Evolutionary conservation across 257 asterid species (phyloP), one percentile per base, ranked within the genome.

Genomic region (Apocynum venetum): DNA sequence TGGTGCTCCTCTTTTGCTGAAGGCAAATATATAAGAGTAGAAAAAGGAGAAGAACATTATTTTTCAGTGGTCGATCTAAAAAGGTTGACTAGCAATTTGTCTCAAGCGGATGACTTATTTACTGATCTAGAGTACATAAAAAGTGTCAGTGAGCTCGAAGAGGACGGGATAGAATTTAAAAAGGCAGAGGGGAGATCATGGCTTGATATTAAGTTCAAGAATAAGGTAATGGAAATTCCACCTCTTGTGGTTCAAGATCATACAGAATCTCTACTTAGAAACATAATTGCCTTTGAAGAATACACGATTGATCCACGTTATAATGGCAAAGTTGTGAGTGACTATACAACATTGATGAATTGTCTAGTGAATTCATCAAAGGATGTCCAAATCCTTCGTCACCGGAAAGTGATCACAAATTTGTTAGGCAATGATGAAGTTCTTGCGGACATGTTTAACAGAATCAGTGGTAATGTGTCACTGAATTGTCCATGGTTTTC

Each of bases 381-480:
- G 9, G 77, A 73, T 20, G 77, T 73, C 17, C 13, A 8, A 55
- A 51, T 11, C 0, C 49, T 53, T 55, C 47, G 49, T 4, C 49
- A 67, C 4, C 3, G 13, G 12, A 75, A 78, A 36, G 79, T 84
- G 13, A 19, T 81, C 53, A 4, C 0, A 0, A 76, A 59, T 8
- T 17, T 31, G 8, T 36, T 76, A 11, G 82, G 80, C 0, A 72
- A 79, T 10, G 77, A 81, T 47, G 71, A 68, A 49, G 74, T 6
- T 14, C 55, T 46, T 46, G 4, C 49, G 49, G 8, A 3, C 53
- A 7, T 81, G 61, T 79, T 84, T 13, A 79, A 72, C 79, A 82
- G 69, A 19, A 69, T 79, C 7, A 44, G 38, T 5, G 52, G 40
- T 0, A 49, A 49, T 36, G 44, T 38, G 8, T 77, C 79, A 11